phyloP scores from a whole-genome alignment of 768 basidiomycete genomes.

The Russula sp. region DNA sequence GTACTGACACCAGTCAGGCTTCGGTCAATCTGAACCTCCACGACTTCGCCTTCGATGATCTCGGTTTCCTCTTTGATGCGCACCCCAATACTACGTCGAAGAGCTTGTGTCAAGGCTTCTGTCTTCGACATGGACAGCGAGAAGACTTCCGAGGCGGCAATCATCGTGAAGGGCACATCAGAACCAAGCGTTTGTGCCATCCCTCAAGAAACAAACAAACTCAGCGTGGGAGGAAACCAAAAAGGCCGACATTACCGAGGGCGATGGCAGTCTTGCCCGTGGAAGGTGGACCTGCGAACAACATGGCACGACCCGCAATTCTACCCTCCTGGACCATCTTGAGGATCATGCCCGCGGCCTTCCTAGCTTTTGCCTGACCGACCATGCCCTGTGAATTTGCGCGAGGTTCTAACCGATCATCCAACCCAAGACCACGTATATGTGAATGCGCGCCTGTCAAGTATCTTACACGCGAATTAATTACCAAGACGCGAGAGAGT shows the following conservation, averaged over 20 bases:
- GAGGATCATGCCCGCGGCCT: constrained; percentile 95
- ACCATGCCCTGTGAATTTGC: constrained; percentile 93
- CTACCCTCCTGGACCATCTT: constrained; percentile 97
- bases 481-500: constrained; percentile 11
- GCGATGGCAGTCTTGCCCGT: constrained; percentile 99
- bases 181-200: constrained; percentile 94
- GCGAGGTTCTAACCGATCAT: constrained; percentile 85
- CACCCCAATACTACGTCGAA: constrained; percentile 93
- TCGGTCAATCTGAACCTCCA: constrained; percentile 97
- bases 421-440: constrained; percentile 91
- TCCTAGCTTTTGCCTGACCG: constrained; percentile 91
- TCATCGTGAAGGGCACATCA: constrained; percentile 97
- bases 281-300: constrained; percentile 96
- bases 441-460: constrained; percentile 80
- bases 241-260: constrained; percentile 51
- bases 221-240: not conserved
- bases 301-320: constrained; percentile 92
- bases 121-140: constrained; percentile 98
- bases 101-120: constrained; percentile 93
- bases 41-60: constrained; percentile 95
- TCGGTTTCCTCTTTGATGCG: constrained; percentile 97
- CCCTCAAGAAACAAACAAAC: constrained; percentile 38
- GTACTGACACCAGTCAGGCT: constrained; percentile 84
- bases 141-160: constrained; percentile 96
- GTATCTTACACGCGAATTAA: constrained; percentile 9